These are phyloP conservation scores for Tetracladium maxilliforme DNA, from an alignment of 2,329 filamentous ascomycete species.

Conservation along the genomic window DNA sequence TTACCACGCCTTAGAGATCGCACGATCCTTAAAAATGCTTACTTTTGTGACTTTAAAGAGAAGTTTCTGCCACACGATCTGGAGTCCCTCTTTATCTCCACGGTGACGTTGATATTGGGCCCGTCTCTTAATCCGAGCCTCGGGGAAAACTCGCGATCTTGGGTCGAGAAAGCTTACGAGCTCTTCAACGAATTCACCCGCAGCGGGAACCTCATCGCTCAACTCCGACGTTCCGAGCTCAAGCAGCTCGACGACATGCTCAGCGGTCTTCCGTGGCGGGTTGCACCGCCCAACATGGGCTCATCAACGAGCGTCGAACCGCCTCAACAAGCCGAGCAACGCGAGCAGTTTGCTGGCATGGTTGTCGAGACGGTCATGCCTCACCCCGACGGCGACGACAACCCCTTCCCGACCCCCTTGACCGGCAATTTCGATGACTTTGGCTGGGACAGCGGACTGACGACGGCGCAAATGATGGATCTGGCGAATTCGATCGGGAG, in stretches of 20 bases:
- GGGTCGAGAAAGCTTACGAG: slow-evolving; percentile 23
- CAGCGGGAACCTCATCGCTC: slow-evolving; percentile 28
- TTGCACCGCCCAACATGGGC: slow-evolving; percentile 1
- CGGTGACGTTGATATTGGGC: slow-evolving; percentile 23
- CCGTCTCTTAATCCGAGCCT: slow-evolving; percentile 18
- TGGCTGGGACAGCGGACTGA: slow-evolving; percentile 20
- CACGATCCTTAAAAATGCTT: background rate
- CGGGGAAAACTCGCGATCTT: slow-evolving; percentile 17
- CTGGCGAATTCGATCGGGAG: slow-evolving; percentile 32
- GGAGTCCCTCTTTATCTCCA: slow-evolving; percentile 26
- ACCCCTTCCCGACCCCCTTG: slow-evolving; percentile 5
- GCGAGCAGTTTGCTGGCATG: too few species aligned
- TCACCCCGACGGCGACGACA: slow-evolving; percentile 3
- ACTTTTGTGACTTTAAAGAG: slow-evolving; percentile 15
- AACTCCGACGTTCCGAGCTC: slow-evolving; percentile 26
- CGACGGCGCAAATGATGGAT: slow-evolving; percentile 28
- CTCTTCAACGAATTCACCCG: slow-evolving; percentile 30
- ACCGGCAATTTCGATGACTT: slow-evolving; percentile 11
- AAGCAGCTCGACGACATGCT: slow-evolving; percentile 26
- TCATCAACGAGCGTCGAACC: slow-evolving; percentile 5
- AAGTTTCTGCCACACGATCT: slow-evolving; percentile 32
- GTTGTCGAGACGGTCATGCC: too few species aligned
- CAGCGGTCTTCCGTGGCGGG: slow-evolving; percentile 10
- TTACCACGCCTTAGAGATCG: slow-evolving; percentile 1
- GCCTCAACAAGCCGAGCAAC: slow-evolving; percentile 5